Evolutionary conservation across 2,329 filamentous ascomycete genomes (phyloP), one percentile per base, ranked within the genome.

Genomic region (Cladophialophora carrionii): DNA sequence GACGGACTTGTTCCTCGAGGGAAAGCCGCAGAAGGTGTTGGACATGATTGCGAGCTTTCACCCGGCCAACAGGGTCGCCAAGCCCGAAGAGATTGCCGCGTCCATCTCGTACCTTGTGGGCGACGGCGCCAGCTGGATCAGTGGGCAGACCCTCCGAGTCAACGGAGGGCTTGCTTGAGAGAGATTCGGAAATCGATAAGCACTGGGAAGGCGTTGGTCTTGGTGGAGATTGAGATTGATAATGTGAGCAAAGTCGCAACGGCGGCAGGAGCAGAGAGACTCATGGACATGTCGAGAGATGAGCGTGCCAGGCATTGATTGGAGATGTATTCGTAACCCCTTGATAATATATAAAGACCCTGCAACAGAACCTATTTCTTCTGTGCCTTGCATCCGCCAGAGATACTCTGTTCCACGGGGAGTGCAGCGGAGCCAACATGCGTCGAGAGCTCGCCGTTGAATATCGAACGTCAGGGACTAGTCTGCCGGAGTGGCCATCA

Each of bases 1-100:
- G 0, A 87, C 85, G 0, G 84, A 85, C 4, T 72, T 87, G 34
- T 87, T 87, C 72, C 78, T 81, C 61, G 73, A 78, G 69, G 83
- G 79, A 24, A 84, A 85, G 73, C 74, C 75, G 2, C 79, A 84
- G 65, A 76, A 79, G 57, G 64, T 82, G 65, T 69, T 85, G 41
- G 77, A 82, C 63, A 72, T 72, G 2, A 76, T 83, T 56, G 76
- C 74, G 43, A 72, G 70, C 20, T 69, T 75, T 58, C 82, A 74
- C 67, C 83, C 83, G 1, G 78, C 79, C 61, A 77, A 77, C 3
- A 74, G 81, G 4, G 75, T 84, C 65, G 83, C 81, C 0, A 76
- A 76, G 65, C 80, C 83, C 0, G 79, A 82, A 20, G 83, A 86
- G 64, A 78, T 85, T 48, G 83, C 83, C 0, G 76, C 78, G 57